phyloP scores from a whole-genome alignment of 2,329 filamentous ascomycete genomes.

The Fusarium tuaranense region DNA sequence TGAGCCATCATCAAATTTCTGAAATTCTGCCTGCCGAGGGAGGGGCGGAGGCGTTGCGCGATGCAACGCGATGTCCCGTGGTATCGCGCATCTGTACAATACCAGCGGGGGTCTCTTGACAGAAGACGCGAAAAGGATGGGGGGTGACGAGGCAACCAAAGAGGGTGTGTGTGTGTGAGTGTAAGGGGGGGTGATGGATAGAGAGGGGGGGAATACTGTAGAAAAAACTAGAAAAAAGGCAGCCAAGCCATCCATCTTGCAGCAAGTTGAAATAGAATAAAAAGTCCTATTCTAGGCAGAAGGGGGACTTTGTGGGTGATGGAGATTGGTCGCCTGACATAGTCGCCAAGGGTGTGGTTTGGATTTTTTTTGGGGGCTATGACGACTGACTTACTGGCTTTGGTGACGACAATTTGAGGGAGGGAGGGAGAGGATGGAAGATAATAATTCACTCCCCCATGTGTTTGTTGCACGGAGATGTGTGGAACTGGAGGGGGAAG shows the following conservation, averaged over 20 bases:
- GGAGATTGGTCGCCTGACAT: conserved; percentile 33
- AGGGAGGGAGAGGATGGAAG: background rate
- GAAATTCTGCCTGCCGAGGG: background rate
- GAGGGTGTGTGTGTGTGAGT: conserved; percentile 17
- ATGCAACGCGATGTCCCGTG: conserved; percentile 37
- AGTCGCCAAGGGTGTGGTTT: conserved; percentile 19
- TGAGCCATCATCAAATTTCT: conserved; percentile 9
- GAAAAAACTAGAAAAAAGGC: conserved; percentile 26
- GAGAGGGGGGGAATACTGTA: conserved; percentile 13
- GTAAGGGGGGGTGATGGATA: conserved; percentile 11
- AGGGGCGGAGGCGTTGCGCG: conserved; percentile 1
- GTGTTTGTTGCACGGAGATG: background rate
- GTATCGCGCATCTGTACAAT: conserved; percentile 26
- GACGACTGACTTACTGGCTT: background rate
- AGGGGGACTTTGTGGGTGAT: conserved; percentile 28
- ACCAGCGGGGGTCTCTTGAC: conserved; percentile 13
- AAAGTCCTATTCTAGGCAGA: conserved; percentile 39
- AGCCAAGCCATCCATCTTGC: background rate
- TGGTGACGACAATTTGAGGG: background rate
- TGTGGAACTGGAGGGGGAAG: conserved; percentile 29
- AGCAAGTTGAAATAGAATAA: background rate
- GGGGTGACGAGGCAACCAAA: conserved; percentile 32
- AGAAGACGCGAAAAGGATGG: conserved; percentile 17
- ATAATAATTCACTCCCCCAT: background rate
- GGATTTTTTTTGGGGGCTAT: conserved; percentile 13